A percentile compares a stretch with the other conserved stretches of the same genome.
Conservation (phyloP, 2,329 filamentous ascomycete genomes). For the Alternaria infectoria region DNA sequence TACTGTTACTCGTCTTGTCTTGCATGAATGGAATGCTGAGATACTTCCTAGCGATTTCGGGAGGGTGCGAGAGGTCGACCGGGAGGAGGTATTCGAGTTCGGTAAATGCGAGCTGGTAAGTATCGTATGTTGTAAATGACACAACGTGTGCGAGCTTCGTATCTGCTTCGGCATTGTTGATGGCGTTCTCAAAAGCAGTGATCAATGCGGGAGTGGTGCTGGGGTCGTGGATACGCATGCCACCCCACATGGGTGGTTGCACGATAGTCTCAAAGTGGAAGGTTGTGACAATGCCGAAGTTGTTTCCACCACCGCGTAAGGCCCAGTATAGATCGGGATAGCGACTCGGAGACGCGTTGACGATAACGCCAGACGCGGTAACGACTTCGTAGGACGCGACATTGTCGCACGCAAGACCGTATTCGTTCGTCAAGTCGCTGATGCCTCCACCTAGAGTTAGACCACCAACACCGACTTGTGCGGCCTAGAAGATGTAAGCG, state of each 20-base stretch:
- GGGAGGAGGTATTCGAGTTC: neutral
- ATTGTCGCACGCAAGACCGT: constrained; percentile 4
- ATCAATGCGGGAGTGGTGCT: neutral
- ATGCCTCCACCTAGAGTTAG: constrained; percentile 11
- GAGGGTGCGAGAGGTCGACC: neutral
- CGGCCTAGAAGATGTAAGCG: neutral
- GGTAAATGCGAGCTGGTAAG: neutral
- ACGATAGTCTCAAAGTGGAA: neutral
- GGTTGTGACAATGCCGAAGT: constrained; percentile 2
- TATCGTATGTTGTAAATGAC: neutral
- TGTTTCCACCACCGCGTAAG: neutral
- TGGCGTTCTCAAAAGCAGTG: neutral
- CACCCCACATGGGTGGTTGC: neutral
- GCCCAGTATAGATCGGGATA: constrained; percentile 3
- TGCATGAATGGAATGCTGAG: neutral
- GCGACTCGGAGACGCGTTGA: neutral
- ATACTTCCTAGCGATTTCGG: neutral
- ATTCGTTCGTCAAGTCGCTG: constrained; percentile 1
- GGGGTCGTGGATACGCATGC: neutral
- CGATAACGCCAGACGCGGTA: neutral
- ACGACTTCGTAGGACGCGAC: neutral
- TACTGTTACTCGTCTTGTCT: neutral
- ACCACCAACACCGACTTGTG: constrained; percentile 5
- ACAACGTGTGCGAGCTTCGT: neutral
- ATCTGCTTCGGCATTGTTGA: neutral